Percentiles rank a stretch among this genome's conserved stretches.
phyloP scores from a whole-genome alignment of 2,329 filamentous ascomycete species.

The Trichoderma gracile region DNA sequence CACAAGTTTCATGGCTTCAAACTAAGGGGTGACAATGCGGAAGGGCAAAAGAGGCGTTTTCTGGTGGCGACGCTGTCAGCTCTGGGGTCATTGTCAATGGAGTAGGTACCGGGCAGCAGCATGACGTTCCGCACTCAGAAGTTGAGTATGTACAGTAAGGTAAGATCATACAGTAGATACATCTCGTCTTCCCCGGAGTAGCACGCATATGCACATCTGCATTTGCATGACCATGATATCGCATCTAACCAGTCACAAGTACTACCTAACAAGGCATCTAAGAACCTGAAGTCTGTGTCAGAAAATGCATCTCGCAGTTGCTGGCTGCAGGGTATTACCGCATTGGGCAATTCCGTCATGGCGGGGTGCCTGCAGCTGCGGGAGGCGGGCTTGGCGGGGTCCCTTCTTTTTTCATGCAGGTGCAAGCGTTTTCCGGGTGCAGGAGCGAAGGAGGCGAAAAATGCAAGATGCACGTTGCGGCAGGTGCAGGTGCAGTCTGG shows the following conservation, averaged over 20 bases:
- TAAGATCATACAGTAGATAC: too few relatives aligned
- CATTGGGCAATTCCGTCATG: slow-evolving; percentile 31
- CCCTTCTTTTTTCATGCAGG: slow-evolving; percentile 27
- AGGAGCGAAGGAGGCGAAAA: too few relatives aligned
- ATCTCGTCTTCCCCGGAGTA: background rate
- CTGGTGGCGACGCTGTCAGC: background rate
- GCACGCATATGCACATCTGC: background rate
- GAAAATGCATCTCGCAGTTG: background rate
- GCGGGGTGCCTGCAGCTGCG: slow-evolving; percentile 27
- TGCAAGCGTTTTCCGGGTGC: slow-evolving; percentile 3
- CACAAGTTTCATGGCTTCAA: background rate
- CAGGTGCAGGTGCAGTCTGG: background rate
- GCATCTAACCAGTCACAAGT: background rate
- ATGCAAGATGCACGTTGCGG: too few relatives aligned
- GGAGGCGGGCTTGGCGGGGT: slow-evolving; percentile 17
- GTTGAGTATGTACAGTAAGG: too few relatives aligned
- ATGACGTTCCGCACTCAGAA: too few relatives aligned
- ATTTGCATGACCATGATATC: slow-evolving; percentile 1
- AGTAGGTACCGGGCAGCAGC: too few relatives aligned
- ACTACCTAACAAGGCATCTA: background rate
- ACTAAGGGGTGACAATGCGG: background rate
- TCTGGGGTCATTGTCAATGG: background rate
- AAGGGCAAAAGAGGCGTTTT: background rate
- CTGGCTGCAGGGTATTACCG: slow-evolving; percentile 14
- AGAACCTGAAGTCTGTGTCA: background rate